These are phyloP conservation scores for Xylaria longipes DNA, from an alignment of 495 filamentous ascomycete genomes.

Conservation along the genomic window DNA sequence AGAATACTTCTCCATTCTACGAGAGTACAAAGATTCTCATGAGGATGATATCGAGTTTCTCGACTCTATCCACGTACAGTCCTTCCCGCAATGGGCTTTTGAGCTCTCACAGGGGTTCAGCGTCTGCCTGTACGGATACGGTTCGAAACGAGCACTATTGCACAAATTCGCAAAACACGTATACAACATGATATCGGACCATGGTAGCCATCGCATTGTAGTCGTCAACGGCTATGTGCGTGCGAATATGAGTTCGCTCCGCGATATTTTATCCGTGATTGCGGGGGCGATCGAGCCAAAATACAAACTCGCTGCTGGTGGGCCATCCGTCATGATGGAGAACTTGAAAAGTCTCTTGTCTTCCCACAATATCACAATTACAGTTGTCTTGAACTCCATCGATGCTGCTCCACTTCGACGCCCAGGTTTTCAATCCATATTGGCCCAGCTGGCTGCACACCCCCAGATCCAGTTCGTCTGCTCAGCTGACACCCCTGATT, in stretches of 20 bases:
- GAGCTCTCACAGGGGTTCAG: conserved; percentile 90
- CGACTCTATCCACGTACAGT: conserved; percentile 74
- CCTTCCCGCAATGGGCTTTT: conserved; percentile 91
- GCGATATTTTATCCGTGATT: conserved; percentile 79
- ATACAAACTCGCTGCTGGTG: conserved; percentile 48
- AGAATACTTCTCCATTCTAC: conserved; percentile 80
- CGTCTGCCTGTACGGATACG: conserved; percentile 90
- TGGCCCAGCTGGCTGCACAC: conserved; percentile 77
- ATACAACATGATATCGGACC: conserved; percentile 53
- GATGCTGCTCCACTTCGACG: conserved; percentile 80
- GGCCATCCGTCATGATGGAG: conserved; percentile 47
- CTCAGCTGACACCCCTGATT: conserved; percentile 85
- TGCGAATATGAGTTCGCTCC: conserved; percentile 68
- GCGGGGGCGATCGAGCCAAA: conserved; percentile 67
- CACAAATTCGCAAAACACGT: conserved; percentile 78
- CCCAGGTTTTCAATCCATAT: conserved; percentile 69
- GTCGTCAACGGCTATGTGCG: conserved; percentile 85
- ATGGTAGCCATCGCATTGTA: conserved; percentile 66
- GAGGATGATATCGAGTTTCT: conserved; percentile 72
- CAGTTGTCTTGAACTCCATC: conserved; percentile 83
- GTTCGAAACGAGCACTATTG: conserved; percentile 80
- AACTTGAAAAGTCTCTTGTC: conserved; percentile 64
- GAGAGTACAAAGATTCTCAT: conserved; percentile 73
- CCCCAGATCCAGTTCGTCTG: conserved; percentile 76
- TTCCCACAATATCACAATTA: conserved; percentile 52